Conservation (phyloP, 805 yeast species). For the Cyberlindnera mississippiensis region DNA sequence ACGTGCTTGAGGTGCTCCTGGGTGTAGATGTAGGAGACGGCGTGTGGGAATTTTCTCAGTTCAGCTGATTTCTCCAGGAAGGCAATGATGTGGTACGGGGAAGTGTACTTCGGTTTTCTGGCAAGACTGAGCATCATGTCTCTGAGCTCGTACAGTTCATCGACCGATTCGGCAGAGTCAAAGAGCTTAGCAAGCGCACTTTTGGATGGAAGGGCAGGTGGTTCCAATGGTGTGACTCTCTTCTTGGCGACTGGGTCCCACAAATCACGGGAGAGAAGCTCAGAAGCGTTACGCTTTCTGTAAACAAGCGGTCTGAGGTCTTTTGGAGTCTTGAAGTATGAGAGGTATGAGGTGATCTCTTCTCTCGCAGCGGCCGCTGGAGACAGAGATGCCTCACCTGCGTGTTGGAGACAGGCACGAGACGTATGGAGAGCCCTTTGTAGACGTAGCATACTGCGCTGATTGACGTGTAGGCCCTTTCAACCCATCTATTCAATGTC, state of each 20-base stretch:
- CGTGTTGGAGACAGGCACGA: conserved; percentile 9
- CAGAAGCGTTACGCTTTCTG: conserved; percentile 37
- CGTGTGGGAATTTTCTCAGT: conserved; percentile 22
- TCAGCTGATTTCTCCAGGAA: conserved; percentile 23
- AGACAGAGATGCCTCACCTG: conserved; percentile 1
- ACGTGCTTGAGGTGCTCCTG: conserved; percentile 13
- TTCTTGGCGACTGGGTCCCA: conserved; percentile 33
- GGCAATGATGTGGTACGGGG: conserved; percentile 18
- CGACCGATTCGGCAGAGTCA: conserved; percentile 17
- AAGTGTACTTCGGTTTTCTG: conserved; percentile 20
- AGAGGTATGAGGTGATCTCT: conserved; percentile 30
- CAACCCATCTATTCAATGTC: too few species aligned
- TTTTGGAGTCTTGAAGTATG: conserved; percentile 32
- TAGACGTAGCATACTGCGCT: conserved; percentile 15
- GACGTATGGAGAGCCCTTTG: conserved; percentile 17
- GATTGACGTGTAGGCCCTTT: too few species aligned
- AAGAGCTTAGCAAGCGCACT: conserved; percentile 27
- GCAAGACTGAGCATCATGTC: conserved; percentile 18
- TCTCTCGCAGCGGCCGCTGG: conserved; percentile 17
- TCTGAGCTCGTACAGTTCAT: conserved; percentile 17
- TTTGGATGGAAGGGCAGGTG: conserved; percentile 30
- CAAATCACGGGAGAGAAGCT: conserved; percentile 35
- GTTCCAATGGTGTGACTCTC: conserved; percentile 31
- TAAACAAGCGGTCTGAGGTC: conserved; percentile 36
- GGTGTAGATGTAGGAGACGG: conserved; percentile 20